phyloP scores from a whole-genome alignment of 495 filamentous ascomycete genomes.

The Aspergillus carlsbadensis region DNA sequence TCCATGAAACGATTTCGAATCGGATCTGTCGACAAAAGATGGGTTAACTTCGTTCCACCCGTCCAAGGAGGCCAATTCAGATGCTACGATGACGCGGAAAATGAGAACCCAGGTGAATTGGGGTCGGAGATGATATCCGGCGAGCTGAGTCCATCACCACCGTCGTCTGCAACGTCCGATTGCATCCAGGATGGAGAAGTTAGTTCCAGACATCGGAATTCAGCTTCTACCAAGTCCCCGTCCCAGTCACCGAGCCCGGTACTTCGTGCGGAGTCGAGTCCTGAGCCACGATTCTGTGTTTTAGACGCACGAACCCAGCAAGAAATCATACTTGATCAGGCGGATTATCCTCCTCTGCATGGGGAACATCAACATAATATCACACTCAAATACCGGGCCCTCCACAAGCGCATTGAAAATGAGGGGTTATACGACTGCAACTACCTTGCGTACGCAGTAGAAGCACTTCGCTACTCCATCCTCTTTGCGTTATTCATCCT shows the following conservation, averaged over 20 bases:
- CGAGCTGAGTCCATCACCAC: neutral
- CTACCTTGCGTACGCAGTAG: slow-evolving; percentile 73
- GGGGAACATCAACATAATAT: slow-evolving; percentile 65
- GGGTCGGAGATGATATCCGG: neutral
- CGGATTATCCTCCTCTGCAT: slow-evolving; percentile 74
- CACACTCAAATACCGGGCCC: slow-evolving; percentile 66
- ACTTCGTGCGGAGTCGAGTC: neutral
- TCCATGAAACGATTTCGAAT: slow-evolving; percentile 75
- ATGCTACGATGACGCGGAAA: neutral
- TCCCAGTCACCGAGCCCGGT: neutral
- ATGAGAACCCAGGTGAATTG: slow-evolving; percentile 72
- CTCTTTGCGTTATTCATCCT: slow-evolving; percentile 60
- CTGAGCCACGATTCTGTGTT: slow-evolving; percentile 24
- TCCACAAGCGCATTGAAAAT: slow-evolving; percentile 62
- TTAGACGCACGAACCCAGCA: slow-evolving; percentile 66
- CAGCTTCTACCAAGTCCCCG: neutral
- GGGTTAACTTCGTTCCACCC: slow-evolving; percentile 79
- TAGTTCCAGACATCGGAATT: neutral
- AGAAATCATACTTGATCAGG: slow-evolving; percentile 65
- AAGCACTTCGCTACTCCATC: slow-evolving; percentile 58
- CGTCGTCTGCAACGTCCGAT: neutral
- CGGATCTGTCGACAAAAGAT: slow-evolving; percentile 69
- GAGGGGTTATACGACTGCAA: slow-evolving; percentile 78
- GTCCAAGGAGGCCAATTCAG: slow-evolving; percentile 77
- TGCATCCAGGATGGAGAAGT: neutral